Conservation (phyloP, 495 filamentous ascomycete genomes). For the Tirmania nivea region DNA sequence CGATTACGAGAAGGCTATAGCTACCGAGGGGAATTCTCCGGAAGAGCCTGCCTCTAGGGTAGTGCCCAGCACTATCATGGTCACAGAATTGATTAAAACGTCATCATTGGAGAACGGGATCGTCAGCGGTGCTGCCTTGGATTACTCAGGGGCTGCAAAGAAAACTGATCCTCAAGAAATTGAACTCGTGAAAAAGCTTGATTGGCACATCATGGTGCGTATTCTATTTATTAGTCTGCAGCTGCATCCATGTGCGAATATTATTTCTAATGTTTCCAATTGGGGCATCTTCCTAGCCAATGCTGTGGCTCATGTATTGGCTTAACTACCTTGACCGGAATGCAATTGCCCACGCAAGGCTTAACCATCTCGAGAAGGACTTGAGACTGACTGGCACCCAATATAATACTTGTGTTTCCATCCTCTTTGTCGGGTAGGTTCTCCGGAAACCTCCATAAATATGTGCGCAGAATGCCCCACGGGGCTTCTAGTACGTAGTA, state of each 20-base stretch:
- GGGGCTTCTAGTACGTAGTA: too few species aligned
- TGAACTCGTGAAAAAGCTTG: slow-evolving; percentile 28
- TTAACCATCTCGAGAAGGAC: slow-evolving; percentile 28
- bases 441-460: too few species aligned
- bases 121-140: neutral
- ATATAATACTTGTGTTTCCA: slow-evolving; percentile 30
- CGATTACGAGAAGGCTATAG: too few species aligned
- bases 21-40: too few species aligned
- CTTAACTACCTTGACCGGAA: slow-evolving; percentile 31
- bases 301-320: slow-evolving; percentile 30
- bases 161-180: slow-evolving; percentile 26
- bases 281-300: slow-evolving; percentile 12
- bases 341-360: slow-evolving; percentile 22
- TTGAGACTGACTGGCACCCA: slow-evolving; percentile 27
- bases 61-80: too few species aligned
- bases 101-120: too few species aligned
- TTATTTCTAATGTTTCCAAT: too few species aligned
- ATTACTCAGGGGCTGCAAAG: slow-evolving; percentile 24
- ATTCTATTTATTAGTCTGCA: neutral
- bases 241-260: too few species aligned
- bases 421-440: slow-evolving; percentile 28
- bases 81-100: too few species aligned
- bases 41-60: too few species aligned
- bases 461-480: too few species aligned
- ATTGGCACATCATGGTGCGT: slow-evolving; percentile 26